These are phyloP conservation scores for Barnettozyma botsteinii DNA, from an alignment of 805 yeast species.

Conservation along the genomic window DNA sequence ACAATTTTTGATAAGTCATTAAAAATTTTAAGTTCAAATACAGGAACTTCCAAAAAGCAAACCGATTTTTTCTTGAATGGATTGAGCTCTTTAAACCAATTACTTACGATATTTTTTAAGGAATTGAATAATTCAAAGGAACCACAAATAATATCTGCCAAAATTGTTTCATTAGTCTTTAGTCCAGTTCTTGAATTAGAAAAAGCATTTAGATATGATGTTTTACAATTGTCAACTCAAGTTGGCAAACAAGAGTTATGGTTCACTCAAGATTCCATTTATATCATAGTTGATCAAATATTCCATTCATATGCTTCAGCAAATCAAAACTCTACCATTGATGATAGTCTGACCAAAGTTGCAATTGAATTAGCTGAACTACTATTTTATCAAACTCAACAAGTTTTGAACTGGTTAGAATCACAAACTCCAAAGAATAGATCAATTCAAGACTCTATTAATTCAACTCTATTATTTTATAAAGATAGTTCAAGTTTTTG, in stretches of 20 bases:
- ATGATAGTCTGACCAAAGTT: conserved; percentile 14
- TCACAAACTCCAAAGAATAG: conserved; percentile 19
- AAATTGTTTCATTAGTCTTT: conserved; percentile 24
- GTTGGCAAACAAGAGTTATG: conserved; percentile 35
- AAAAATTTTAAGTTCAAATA: conserved; percentile 11
- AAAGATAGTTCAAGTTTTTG: conserved; percentile 39
- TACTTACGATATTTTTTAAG: conserved; percentile 24
- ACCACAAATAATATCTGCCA: conserved; percentile 18
- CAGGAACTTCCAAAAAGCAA: conserved; percentile 9
- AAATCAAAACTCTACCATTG: conserved; percentile 8
- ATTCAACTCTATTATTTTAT: conserved; percentile 20
- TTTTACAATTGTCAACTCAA: conserved; percentile 30
- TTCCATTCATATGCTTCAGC: conserved; percentile 28
- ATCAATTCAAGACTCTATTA: conserved; percentile 17
- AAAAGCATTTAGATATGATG: conserved; percentile 27
- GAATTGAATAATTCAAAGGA: conserved; percentile 12
- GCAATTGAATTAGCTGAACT: conserved; percentile 35
- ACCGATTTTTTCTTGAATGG: conserved; percentile 24
- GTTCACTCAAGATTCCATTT: conserved; percentile 40
- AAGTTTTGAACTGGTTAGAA: conserved; percentile 30
- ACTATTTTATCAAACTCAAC: conserved; percentile 35
- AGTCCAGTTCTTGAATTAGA: conserved; percentile 37
- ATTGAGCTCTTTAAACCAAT: conserved; percentile 22
- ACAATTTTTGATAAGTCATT: conserved; percentile 8
- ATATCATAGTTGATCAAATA: conserved; percentile 36